Conservation (phyloP, 164 flowering plant species). For the Tetracentron sinense region DNA sequence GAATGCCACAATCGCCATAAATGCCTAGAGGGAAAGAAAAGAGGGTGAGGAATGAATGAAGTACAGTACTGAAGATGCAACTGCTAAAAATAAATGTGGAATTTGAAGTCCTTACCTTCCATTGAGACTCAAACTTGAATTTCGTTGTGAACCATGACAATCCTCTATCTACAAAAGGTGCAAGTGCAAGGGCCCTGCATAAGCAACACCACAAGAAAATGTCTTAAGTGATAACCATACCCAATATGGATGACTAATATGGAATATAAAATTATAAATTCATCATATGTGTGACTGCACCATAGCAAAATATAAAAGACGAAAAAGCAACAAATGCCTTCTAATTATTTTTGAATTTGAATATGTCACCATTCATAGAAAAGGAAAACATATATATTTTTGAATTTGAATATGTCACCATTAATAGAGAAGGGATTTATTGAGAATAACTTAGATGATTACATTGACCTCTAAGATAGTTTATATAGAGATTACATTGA, state of each 20-base stretch:
- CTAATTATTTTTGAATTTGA: too few species aligned
- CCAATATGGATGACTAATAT: not conserved
- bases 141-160: slow-evolving; percentile 76
- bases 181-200: slow-evolving; percentile 86
- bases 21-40: slow-evolving; percentile 45
- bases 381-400: too few species aligned
- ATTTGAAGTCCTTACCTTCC: slow-evolving; percentile 43
- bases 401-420: too few species aligned
- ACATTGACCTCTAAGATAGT: too few species aligned
- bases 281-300: too few species aligned
- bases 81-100: not conserved
- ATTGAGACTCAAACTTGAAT: slow-evolving; percentile 61
- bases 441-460: too few species aligned
- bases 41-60: not conserved
- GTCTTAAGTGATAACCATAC: not conserved
- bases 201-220: slow-evolving; percentile 11
- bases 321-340: too few species aligned
- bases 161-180: slow-evolving; percentile 75
- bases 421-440: too few species aligned
- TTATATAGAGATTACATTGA: too few species aligned
- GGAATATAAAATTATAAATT: too few species aligned
- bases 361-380: too few species aligned
- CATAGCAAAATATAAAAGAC: too few species aligned
- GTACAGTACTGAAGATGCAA: not conserved
- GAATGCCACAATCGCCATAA: slow-evolving; percentile 46